Percentiles rank a stretch among this genome's conserved stretches.
Conservation (phyloP, 2,329 filamentous ascomycete genomes). For the Colletotrichum destructivum region DNA sequence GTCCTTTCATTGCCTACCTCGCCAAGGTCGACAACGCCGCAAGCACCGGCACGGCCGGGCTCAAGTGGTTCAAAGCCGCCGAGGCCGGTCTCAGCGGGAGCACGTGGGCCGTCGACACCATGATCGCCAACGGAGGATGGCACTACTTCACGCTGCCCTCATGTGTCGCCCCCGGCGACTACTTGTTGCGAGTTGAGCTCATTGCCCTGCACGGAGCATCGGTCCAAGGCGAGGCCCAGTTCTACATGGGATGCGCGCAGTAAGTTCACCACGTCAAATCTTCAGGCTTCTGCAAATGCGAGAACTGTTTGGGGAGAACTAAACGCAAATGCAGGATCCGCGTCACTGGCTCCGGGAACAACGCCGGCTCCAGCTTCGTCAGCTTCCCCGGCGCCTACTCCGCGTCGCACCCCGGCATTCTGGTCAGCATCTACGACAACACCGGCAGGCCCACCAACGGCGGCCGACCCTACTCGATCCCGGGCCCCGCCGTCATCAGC, state of each 20-base stretch:
- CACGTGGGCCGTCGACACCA: slow-evolving; percentile 50
- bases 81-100: slow-evolving; percentile 54
- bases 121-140: slow-evolving; percentile 49
- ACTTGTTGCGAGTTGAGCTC: slow-evolving; percentile 59
- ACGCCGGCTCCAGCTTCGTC: slow-evolving; percentile 45
- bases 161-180: slow-evolving; percentile 58
- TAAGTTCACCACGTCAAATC: not conserved
- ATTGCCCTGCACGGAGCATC: slow-evolving; percentile 58
- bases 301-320: not conserved
- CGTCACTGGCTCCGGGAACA: slow-evolving; percentile 46
- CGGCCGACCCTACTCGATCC: slow-evolving; percentile 53
- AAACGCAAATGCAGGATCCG: slow-evolving; percentile 39
- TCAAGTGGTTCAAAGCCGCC: slow-evolving; percentile 68
- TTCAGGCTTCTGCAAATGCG: not conserved
- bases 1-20: slow-evolving; percentile 64
- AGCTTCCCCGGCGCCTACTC: slow-evolving; percentile 48
- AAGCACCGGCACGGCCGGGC: slow-evolving; percentile 53
- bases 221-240: slow-evolving; percentile 45
- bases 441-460: slow-evolving; percentile 48
- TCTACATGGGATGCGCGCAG: slow-evolving; percentile 48
- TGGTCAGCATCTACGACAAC: slow-evolving; percentile 51
- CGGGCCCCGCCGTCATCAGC: slow-evolving; percentile 48
- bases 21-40: slow-evolving; percentile 64
- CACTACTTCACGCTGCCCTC: slow-evolving; percentile 55
- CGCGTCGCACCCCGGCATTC: slow-evolving; percentile 45